Conservation (phyloP, 441 rosid species). For the Croton setiger region DNA sequence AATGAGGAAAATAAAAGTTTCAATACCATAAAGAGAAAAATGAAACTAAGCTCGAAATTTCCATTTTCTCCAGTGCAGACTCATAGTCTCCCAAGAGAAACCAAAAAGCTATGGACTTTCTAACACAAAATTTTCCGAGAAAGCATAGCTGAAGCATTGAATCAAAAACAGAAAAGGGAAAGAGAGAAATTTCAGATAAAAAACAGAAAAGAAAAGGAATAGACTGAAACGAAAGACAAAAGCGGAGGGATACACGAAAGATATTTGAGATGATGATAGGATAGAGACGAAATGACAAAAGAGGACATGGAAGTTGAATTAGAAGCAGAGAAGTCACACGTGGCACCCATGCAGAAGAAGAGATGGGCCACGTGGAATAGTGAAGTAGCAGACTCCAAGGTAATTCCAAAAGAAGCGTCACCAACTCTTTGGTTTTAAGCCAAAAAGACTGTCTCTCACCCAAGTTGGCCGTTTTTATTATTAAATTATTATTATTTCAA, state of each 20-base stretch:
- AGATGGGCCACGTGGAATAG: slow-evolving; percentile 28
- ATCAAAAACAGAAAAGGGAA: no score
- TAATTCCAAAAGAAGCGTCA: slow-evolving; percentile 29
- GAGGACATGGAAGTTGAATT: neutral
- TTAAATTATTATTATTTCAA: neutral
- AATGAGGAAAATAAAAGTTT: neutral
- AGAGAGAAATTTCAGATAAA: neutral
- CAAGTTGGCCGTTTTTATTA: neutral
- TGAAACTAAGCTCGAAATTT: slow-evolving; percentile 23
- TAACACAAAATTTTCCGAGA: slow-evolving; percentile 7
- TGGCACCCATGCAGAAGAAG: slow-evolving; percentile 32
- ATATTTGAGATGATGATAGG: neutral
- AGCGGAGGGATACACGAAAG: neutral
- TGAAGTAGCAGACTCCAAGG: slow-evolving; percentile 28
- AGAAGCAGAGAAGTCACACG: slow-evolving; percentile 25
- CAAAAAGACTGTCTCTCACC: slow-evolving; percentile 12
- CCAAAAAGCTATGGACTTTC: neutral
- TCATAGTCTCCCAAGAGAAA: neutral
- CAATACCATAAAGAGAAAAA: slow-evolving; percentile 19
- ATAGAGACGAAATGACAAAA: neutral
- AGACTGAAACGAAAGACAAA: no score
- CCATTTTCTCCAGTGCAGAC: slow-evolving; percentile 17
- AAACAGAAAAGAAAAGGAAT: no score
- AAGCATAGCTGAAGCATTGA: neutral
- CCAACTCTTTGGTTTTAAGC: slow-evolving; percentile 23